These are phyloP conservation scores for Xerocomus subilludens DNA, from an alignment of 1,284 basidiomycete species.

Conservation along the genomic window DNA sequence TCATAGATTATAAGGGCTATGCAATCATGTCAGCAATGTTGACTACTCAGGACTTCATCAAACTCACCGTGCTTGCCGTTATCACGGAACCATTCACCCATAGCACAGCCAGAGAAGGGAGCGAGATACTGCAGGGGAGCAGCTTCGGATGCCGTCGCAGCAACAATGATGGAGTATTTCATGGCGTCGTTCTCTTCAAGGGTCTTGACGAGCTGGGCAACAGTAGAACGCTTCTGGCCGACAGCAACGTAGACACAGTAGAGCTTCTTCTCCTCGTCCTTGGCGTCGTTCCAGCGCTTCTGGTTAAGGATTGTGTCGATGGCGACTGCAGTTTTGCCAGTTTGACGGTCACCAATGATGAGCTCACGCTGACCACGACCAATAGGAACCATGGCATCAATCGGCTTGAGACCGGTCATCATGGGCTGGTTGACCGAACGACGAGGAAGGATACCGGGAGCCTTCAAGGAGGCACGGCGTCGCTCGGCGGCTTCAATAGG, in stretches of 20 bases:
- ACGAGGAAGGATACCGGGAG: constrained; percentile 98
- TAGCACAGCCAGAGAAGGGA: constrained; percentile 99
- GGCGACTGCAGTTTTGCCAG: constrained; percentile 98
- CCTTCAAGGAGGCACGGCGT: constrained; percentile 97
- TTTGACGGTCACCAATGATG: constrained; percentile 99
- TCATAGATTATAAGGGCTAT: constrained; percentile 98
- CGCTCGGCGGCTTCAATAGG: constrained; percentile 94
- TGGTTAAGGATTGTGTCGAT: constrained; percentile 99
- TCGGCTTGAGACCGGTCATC: constrained; percentile 99
- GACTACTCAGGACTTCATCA: background rate
- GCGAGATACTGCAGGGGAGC: constrained; percentile 99
- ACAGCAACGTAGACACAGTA: constrained; percentile 99
- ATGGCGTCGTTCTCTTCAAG: constrained; percentile 99
- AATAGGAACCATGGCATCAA: constrained; percentile 99
- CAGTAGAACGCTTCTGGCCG: constrained; percentile 99
- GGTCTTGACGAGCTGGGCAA: constrained; percentile 99
- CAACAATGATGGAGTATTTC: constrained; percentile 99
- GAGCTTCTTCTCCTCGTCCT: constrained; percentile 96
- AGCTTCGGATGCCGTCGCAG: constrained; percentile 98
- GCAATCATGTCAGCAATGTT: constrained; percentile 36
- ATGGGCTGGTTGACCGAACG: constrained; percentile 99
- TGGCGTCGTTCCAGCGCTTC: constrained; percentile 98
- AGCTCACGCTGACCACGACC: constrained; percentile 99
- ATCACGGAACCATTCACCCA: constrained; percentile 99
- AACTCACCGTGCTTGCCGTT: constrained; percentile 92